Percentiles rank a stretch among this genome's conserved stretches.
Conservation (phyloP, 2,329 filamentous ascomycete species). For the Cadophora sp. region DNA sequence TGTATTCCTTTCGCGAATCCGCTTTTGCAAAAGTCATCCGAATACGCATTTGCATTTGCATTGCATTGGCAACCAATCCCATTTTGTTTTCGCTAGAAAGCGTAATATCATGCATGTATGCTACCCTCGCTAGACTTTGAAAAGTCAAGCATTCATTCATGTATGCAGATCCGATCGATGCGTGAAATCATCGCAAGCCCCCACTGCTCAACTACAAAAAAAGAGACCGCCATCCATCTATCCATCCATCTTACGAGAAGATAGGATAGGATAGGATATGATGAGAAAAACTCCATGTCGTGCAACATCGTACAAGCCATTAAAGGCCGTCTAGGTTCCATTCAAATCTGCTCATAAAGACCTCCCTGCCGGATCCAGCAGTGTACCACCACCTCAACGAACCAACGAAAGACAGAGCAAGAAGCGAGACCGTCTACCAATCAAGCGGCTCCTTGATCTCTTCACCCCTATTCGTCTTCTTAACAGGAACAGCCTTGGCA, state of each 20-base stretch:
- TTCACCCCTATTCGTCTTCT: conserved; percentile 88
- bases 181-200: too few relatives aligned
- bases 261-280: neutral
- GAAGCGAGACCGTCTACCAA: conserved; percentile 63
- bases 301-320: conserved; percentile 16
- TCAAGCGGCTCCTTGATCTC: conserved; percentile 85
- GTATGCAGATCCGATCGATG: neutral
- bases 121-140: neutral
- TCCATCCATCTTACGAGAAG: neutral
- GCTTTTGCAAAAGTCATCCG: too few relatives aligned
- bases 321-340: neutral
- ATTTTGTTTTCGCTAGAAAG: too few relatives aligned
- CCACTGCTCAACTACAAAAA: too few relatives aligned
- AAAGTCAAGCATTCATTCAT: neutral
- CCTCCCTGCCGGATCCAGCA: neutral
- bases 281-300: conserved; percentile 5
- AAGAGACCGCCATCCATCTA: neutral
- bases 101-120: too few relatives aligned
- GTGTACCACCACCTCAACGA: neutral
- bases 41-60: neutral
- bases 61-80: neutral
- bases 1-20: too few relatives aligned
- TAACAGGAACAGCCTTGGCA: conserved; percentile 71
- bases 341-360: too few relatives aligned
- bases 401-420: conserved; percentile 3